Percentiles rank a stretch among this genome's conserved stretches.
phyloP scores from a whole-genome alignment of 2,329 filamentous ascomycete genomes.

The Epichloe hybrida region DNA sequence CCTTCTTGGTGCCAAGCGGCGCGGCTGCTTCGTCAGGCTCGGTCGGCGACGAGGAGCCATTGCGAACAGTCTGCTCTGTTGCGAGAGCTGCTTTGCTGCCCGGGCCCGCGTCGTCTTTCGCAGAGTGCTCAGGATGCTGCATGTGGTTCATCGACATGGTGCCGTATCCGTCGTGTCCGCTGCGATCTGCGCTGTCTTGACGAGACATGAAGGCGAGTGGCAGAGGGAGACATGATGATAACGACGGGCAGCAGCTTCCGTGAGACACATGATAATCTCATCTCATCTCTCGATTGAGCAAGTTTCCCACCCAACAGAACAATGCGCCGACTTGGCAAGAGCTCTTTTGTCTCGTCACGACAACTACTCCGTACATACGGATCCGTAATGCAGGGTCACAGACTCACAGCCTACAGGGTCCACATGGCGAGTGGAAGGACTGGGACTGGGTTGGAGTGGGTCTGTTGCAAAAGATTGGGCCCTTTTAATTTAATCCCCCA shows the following conservation, averaged over 20 bases:
- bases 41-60: neutral
- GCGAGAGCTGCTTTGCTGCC: neutral
- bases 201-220: neutral
- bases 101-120: neutral
- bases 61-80: neutral
- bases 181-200: neutral
- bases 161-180: neutral
- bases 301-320: neutral
- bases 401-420: neutral
- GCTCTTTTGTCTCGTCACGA: neutral
- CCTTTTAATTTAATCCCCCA: too few species aligned
- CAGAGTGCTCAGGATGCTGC: neutral
- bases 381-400: too few species aligned
- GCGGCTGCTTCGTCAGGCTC: neutral
- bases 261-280: too few species aligned
- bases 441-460: too few species aligned
- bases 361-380: too few species aligned
- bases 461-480: too few species aligned
- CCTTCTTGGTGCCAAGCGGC: conserved; percentile 6
- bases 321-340: too few species aligned
- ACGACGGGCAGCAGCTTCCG: too few species aligned
- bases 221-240: neutral
- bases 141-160: neutral
- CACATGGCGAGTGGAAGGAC: too few species aligned
- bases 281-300: neutral